Percentiles rank a stretch among this genome's conserved stretches.
These are phyloP conservation scores for Leccinum fuscescens DNA, from an alignment of 1,284 basidiomycete genomes.

Conservation along the genomic window DNA sequence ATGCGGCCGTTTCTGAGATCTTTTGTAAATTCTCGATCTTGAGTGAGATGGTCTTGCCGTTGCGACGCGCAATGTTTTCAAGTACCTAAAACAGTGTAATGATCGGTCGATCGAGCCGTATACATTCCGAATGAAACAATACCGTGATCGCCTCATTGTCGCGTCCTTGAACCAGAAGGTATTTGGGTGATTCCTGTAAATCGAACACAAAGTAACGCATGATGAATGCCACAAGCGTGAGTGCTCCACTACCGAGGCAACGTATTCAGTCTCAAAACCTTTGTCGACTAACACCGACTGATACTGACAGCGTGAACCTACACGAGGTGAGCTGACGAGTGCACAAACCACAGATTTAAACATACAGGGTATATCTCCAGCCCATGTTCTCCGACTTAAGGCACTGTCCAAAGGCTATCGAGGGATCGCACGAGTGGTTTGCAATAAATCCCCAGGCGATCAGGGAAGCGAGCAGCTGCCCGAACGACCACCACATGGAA, in stretches of 20 bases:
- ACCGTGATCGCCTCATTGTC: slow-evolving; percentile 57
- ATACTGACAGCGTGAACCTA: slow-evolving; percentile 42
- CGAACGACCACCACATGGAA: slow-evolving; percentile 65
- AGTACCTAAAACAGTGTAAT: slow-evolving; percentile 37
- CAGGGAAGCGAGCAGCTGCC: slow-evolving; percentile 52
- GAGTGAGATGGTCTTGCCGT: slow-evolving; percentile 45
- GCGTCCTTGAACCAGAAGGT: slow-evolving; percentile 51
- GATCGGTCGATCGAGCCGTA: not conserved
- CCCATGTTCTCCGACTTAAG: slow-evolving; percentile 50
- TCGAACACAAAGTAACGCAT: slow-evolving; percentile 46
- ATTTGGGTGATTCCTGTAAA: slow-evolving; percentile 61
- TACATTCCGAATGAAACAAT: not conserved
- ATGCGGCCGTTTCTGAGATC: slow-evolving; percentile 23
- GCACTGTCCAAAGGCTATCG: slow-evolving; percentile 38
- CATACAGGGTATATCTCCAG: slow-evolving; percentile 61
- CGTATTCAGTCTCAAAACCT: slow-evolving; percentile 3
- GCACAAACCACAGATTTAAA: not conserved
- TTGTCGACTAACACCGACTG: not conserved
- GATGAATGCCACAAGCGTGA: slow-evolving; percentile 48
- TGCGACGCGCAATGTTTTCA: slow-evolving; percentile 49
- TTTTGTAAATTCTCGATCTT: slow-evolving; percentile 44
- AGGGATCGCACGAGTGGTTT: slow-evolving; percentile 44
- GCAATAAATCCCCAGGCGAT: slow-evolving; percentile 52
- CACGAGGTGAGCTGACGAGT: slow-evolving; percentile 1
- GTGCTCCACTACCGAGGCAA: slow-evolving; percentile 35